A percentile compares a stretch with the other conserved stretches of the same genome.
Conservation (phyloP, 75 land plant genomes). For the Adiantum capillusveneris region DNA sequence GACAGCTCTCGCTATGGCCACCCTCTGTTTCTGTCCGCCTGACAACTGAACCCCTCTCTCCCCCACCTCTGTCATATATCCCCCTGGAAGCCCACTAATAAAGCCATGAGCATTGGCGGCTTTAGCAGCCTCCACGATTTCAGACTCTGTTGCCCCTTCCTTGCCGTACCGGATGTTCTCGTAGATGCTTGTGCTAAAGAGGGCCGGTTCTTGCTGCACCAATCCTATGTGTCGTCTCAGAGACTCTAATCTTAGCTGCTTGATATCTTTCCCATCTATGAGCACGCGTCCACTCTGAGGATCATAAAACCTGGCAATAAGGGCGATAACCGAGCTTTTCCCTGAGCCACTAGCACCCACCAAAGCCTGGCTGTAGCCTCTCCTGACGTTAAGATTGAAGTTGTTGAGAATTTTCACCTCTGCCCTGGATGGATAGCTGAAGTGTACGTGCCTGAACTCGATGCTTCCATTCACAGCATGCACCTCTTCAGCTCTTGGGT, state of each 20-base stretch:
- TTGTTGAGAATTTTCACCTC: constrained; percentile 77
- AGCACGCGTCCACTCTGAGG: constrained; percentile 69
- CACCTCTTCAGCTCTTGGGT: too few species aligned
- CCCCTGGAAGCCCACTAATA: too few species aligned
- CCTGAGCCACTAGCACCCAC: constrained; percentile 98
- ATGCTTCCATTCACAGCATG: constrained; percentile 87
- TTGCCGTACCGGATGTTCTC: constrained; percentile 94
- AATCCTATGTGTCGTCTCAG: constrained; percentile 86
- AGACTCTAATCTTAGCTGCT: constrained; percentile 73
- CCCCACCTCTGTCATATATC: constrained; percentile 96
- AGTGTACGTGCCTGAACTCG: constrained; percentile 81
- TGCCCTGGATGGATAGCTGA: constrained; percentile 85
- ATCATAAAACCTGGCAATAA: constrained; percentile 93
- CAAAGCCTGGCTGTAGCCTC: constrained; percentile 93
- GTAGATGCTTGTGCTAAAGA: constrained; percentile 84
- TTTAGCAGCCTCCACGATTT: constrained; percentile 94
- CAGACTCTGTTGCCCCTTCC: constrained; percentile 95
- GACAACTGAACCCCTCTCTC: constrained; percentile 88
- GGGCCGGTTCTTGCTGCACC: constrained; percentile 93
- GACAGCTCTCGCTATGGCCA: constrained; percentile 91
- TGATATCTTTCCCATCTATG: constrained; percentile 87
- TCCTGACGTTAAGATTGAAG: constrained; percentile 87
- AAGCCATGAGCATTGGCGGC: too few species aligned
- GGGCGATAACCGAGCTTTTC: constrained; percentile 87
- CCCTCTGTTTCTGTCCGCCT: too few species aligned